These are phyloP conservation scores for Tetradesmus obliquus DNA, from an alignment of 139 green algal species.

Conservation along the genomic window DNA sequence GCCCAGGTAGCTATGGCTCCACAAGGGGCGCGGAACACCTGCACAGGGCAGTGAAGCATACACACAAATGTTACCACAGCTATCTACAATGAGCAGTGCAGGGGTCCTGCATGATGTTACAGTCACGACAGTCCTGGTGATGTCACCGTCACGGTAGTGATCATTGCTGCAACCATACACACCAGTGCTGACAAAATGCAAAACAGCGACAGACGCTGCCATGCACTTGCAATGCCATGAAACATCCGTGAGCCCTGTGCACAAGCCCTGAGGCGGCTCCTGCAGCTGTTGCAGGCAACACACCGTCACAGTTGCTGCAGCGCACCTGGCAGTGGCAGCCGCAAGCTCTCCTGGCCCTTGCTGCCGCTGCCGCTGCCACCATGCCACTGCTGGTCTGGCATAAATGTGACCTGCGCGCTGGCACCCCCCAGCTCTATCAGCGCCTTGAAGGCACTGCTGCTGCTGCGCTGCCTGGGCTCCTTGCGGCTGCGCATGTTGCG, in stretches of 20 bases:
- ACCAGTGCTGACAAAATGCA: too few species aligned
- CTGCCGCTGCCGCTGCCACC: constrained; percentile 22
- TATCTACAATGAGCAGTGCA: background rate
- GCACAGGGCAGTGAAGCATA: background rate
- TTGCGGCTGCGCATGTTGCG: constrained; percentile 37
- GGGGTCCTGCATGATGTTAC: too few species aligned
- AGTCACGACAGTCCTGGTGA: too few species aligned
- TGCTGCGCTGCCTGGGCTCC: background rate
- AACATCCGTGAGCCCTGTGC: too few species aligned
- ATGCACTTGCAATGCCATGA: too few species aligned
- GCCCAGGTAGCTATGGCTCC: constrained; percentile 67
- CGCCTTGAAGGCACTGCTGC: constrained; percentile 16
- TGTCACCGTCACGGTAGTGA: too few species aligned
- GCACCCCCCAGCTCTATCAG: constrained; percentile 70
- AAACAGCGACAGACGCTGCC: too few species aligned
- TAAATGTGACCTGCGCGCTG: constrained; percentile 62
- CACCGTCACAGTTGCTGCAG: background rate
- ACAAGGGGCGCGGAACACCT: constrained; percentile 55
- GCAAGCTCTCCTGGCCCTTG: constrained; percentile 11
- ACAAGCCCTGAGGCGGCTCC: too few species aligned
- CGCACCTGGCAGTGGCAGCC: constrained; percentile 25
- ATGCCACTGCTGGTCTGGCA: constrained; percentile 30
- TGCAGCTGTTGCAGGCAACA: background rate
- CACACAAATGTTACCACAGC: background rate
- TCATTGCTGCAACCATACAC: too few species aligned